Base-by-base conservation (phyloP, 768 basidiomycete genomes). In the Tricholoma flavovirens region DNA sequence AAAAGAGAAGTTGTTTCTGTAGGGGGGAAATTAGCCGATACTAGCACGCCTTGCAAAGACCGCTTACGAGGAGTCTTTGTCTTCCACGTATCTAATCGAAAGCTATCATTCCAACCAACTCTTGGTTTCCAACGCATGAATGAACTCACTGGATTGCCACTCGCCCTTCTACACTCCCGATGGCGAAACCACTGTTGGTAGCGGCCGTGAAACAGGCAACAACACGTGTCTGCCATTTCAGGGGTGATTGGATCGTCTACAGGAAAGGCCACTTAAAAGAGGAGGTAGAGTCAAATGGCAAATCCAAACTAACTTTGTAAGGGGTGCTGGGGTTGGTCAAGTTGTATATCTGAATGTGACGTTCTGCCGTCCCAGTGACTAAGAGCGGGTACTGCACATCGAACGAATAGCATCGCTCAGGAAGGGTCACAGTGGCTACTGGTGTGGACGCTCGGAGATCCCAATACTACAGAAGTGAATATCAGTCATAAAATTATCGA, bases 181-280 rank as follows among this genome's bases (percentile, higher is more conserved):
- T 80, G 0, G 90, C 90, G 61, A 90, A 93, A 4, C 90, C 89
- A 60, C 82, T 85, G 54, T 66, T 82, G 7, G 71, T 43, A 14
- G 84, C 80, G 4, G 85, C 80, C 14, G 87, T 87, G 66, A 93
- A 92, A 67, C 90, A 93, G 4, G 90, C 83, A 12, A 93, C 81
- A 4, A 90, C 87, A 32, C 93, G 83, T 12, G 92, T 94, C 73
- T 96, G 93, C 90, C 89, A 93, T 66, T 96, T 97, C 57, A 98
- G 71, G 1, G 96, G 93, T 1, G 93, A 96, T 22, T 75, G 72
- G 58, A 92, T 86, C 21, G 82, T 86, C 91, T 96, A 62, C 45
- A 10, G 46, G 46, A 42, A 40, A n/a, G 43, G 43, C 38, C 40
- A 29, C 43, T 46, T 45, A 46, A 48, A 42, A n/a, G 19, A 35